A percentile compares a stretch with the other conserved stretches of the same genome.
Evolutionary conservation across 768 basidiomycete species (phyloP).

Genomic region (Cubamyces lactineus): DNA sequence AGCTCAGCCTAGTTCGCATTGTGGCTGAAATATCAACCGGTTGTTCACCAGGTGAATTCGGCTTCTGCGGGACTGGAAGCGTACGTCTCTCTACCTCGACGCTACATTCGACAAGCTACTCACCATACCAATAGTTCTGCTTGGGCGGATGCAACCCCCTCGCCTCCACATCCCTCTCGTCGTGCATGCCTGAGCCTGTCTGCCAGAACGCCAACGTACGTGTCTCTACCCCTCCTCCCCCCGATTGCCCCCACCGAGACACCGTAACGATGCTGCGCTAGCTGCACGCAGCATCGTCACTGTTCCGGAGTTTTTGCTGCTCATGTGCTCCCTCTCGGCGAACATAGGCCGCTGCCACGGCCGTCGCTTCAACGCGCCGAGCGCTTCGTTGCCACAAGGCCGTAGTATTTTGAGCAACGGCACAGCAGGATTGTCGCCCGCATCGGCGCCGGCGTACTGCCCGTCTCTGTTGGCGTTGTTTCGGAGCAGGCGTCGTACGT

Average conservation of each 20-base stretch:
- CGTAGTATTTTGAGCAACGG: background rate
- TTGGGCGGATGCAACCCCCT: conserved; percentile 88
- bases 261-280: conserved; percentile 4
- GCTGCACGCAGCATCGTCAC: background rate
- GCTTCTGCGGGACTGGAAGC: conserved; percentile 52
- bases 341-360: conserved; percentile 2
- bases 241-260: background rate
- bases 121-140: conserved; percentile 57
- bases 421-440: background rate
- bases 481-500: background rate
- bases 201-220: conserved; percentile 66
- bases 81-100: conserved; percentile 34
- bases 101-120: background rate
- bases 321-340: background rate
- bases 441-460: background rate
- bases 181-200: conserved; percentile 73
- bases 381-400: conserved; percentile 4
- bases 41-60: conserved; percentile 48
- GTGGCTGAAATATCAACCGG: conserved; percentile 4
- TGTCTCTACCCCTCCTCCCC: conserved; percentile 10
- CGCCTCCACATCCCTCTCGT: conserved; percentile 59
- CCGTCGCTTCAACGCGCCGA: background rate
- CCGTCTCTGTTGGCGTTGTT: background rate
- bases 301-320: background rate
- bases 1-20: background rate